Base-by-base conservation (phyloP, 768 basidiomycete species). In the Pleurotus pulmonarius region DNA sequence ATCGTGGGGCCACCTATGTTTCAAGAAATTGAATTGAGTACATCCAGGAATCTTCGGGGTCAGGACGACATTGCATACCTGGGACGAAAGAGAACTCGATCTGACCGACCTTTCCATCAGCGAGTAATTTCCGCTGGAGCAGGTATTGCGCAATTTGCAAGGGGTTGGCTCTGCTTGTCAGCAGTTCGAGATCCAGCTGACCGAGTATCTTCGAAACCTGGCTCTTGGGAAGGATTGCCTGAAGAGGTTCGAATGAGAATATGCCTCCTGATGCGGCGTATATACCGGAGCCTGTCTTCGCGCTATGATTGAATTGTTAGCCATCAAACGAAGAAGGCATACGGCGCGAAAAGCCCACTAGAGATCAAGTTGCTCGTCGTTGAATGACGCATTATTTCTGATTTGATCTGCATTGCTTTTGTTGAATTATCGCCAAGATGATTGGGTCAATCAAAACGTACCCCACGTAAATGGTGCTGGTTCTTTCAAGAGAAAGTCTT, bases 401-500 rank as follows among this genome's bases (percentile, higher is more conserved):
- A 52, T 37, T 37, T 38, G 15, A 20, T 52, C 49, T 52, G 18
- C 8, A 13, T 11, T n/a, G 3, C 7, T 11, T 6, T 38, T 9
- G 12, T 48, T 52, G 7, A 52, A 18, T n/a, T 8, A 38, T 18
- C 29, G 29, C n/a, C 4, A 20, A 52, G 13, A 34, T 39, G 34
- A 9, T 12, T 15, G 9, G 11, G 26, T 11, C 20, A 25, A 8
- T 24, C 16, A 52, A 18, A 20, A 13, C 49, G 13, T 20, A 52
- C 49, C 49, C 15, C 29, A 52, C 5, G 49, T 52, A 25, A 24
- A 7, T 6, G 24, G 12, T 20, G 49, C 20, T n/a, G 24, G 49
- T 20, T 52, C 26, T 18, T 52, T 52, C 26, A 52, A 18, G n/a
- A 52, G 39, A n/a, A 52, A 52, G 11, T 52, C 49, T 38, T 20